Conservation (phyloP, 2,329 filamentous ascomycete species). For the Hypomyces perniciosus region DNA sequence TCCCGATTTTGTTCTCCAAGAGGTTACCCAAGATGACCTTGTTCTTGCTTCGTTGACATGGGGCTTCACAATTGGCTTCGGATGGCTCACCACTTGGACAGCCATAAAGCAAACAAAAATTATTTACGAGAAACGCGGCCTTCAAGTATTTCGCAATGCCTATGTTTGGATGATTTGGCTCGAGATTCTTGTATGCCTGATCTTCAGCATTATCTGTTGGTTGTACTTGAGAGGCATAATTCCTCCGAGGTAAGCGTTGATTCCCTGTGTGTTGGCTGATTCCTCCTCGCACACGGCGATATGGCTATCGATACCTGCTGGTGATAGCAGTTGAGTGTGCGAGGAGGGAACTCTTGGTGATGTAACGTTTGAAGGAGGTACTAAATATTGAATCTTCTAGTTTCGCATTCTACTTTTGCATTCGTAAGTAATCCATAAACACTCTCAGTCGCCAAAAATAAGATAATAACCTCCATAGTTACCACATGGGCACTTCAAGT, state of each 20-base stretch:
- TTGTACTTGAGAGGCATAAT: slow-evolving; percentile 20
- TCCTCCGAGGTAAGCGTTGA: slow-evolving; percentile 6
- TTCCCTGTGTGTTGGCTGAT: neutral
- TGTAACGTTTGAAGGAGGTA: neutral
- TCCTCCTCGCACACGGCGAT: too few relatives aligned
- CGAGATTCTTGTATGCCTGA: slow-evolving; percentile 20
- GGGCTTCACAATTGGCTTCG: slow-evolving; percentile 7
- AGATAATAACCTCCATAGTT: too few relatives aligned
- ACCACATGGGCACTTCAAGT: too few relatives aligned
- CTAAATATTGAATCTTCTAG: neutral
- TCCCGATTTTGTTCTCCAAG: neutral
- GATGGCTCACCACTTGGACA: slow-evolving; percentile 4
- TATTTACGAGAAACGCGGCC: neutral
- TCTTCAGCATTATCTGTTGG: slow-evolving; percentile 22
- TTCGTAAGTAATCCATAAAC: slow-evolving; percentile 2
- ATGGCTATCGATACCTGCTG: too few relatives aligned
- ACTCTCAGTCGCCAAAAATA: too few relatives aligned
- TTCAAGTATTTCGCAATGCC: slow-evolving; percentile 14
- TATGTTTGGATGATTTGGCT: slow-evolving; percentile 25
- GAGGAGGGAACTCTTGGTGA: neutral
- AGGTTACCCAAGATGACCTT: neutral
- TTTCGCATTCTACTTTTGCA: slow-evolving; percentile 9
- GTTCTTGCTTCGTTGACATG: slow-evolving; percentile 2
- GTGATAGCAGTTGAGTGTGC: neutral
- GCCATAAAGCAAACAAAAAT: neutral